phyloP scores from a whole-genome alignment of 768 basidiomycete species.

The Tephrocybe sp. region DNA sequence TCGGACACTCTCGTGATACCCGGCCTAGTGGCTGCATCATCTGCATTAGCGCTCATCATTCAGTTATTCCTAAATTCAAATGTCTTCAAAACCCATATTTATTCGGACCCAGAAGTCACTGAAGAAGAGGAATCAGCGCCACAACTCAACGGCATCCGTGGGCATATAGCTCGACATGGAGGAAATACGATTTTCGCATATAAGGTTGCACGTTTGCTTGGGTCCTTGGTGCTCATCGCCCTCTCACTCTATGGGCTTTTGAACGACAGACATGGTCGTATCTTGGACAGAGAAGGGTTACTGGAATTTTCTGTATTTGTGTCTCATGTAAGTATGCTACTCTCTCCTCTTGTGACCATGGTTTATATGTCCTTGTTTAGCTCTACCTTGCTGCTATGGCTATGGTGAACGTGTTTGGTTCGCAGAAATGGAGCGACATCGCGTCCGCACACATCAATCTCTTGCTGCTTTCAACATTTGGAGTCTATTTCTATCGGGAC shows the following conservation, averaged over 20 bases:
- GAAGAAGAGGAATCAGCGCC: neutral
- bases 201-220: constrained; percentile 43
- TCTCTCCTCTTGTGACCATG: neutral
- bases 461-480: constrained; percentile 44
- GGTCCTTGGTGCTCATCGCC: constrained; percentile 44
- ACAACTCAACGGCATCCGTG: constrained; percentile 28
- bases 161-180: constrained; percentile 40
- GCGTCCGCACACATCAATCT: constrained; percentile 44
- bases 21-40: constrained; percentile 15
- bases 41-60: constrained; percentile 12
- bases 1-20: constrained; percentile 17
- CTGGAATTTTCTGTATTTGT: constrained; percentile 28
- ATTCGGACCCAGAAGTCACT: neutral
- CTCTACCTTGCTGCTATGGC: constrained; percentile 44
- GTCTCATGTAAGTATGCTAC: constrained; percentile 23
- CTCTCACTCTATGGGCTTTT: constrained; percentile 38
- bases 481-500: constrained; percentile 54
- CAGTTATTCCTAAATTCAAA: constrained; percentile 12
- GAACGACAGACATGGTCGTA: neutral
- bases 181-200: constrained; percentile 45
- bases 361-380: constrained; percentile 22
- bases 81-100: constrained; percentile 6
- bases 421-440: constrained; percentile 32
- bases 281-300: constrained; percentile 19
- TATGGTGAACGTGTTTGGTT: constrained; percentile 35